A percentile compares a stretch with the other conserved stretches of the same genome.
phyloP scores from a whole-genome alignment of 106 monocot species.

The Dendrobium chrysotoxum region DNA sequence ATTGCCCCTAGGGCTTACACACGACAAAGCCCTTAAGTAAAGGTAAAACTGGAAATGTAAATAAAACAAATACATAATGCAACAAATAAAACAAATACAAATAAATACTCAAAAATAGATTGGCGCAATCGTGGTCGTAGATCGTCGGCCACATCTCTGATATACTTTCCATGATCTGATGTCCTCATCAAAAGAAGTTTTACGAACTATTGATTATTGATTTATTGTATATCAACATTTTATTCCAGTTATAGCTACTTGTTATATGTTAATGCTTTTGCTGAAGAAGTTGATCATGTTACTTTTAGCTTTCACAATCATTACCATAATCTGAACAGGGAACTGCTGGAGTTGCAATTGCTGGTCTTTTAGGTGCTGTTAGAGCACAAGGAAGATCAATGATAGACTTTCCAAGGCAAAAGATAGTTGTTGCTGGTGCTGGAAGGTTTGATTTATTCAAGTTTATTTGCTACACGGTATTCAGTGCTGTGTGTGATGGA shows the following conservation, averaged over 20 bases:
- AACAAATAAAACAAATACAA: too few relatives aligned
- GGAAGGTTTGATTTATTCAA: constrained; percentile 56
- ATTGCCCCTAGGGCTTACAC: too few relatives aligned
- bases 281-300: not conserved
- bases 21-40: too few relatives aligned
- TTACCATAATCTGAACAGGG: constrained; percentile 37
- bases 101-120: too few relatives aligned
- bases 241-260: not conserved
- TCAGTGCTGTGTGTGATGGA: not conserved
- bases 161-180: too few relatives aligned
- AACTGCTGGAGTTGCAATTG: constrained; percentile 98
- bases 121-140: too few relatives aligned
- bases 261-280: not conserved
- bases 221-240: not conserved
- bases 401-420: constrained; percentile 97
- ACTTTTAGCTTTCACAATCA: not conserved
- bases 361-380: constrained; percentile 95
- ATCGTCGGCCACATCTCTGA: too few relatives aligned
- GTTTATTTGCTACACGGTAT: not conserved
- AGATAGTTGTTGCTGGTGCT: constrained; percentile 99
- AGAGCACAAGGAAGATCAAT: constrained; percentile 94
- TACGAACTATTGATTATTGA: not conserved
- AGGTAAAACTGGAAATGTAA: too few relatives aligned
- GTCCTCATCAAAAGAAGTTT: not conserved
- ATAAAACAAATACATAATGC: too few relatives aligned